Base-by-base conservation (phyloP, 208 protist species). In the Acanthamoeba polyphaga region DNA sequence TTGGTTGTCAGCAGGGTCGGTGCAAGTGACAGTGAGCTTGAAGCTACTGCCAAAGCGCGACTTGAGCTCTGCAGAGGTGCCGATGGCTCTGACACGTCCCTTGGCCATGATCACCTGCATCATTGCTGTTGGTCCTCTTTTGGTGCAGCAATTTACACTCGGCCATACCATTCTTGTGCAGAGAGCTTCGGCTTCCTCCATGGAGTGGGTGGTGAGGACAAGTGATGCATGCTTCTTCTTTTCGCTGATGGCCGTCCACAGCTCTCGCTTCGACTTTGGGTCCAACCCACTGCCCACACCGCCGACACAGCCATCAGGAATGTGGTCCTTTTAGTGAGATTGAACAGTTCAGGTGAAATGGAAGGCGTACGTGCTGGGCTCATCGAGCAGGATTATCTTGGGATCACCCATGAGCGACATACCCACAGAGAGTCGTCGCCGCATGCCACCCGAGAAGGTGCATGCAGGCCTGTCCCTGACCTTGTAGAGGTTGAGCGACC, bases 181-280 rank as follows among this genome's bases (percentile, higher is more conserved):
- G 24, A 96, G 89, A 0, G 89, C 95, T 19, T 96, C 95, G 32
- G 95, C 95, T 32, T 96, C 95, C 34, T 94, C 89, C 95, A 96
- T 96, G 12, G 91, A 95, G 55, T 96, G 96, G 2, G 96, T 96
- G 68, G 96, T 96, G 24, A 96, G 95, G 5, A 96, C 27, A 19
- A 96, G 80, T 1, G 51, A n/a, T n/a, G 43, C 43, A 46, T 53
- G 62, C 34, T 72, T 74, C 90, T 46, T 46, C 43, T 46, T 96
- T 96, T 29, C 46, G 34, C 66, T 93, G 85, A 96, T 96, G 58
- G 80, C 84, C 3, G 66, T 43, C 96, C 96, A 96, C 34, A 96
- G 92, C 22, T 22, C 29, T 13, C 95, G 80, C 34, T 95, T 95
- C 1, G 94, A 95, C 51, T 94, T 95, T 0, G 96, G 96, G 74